Conservation (phyloP, 1,139 yeast species). For the Hansenula sp. region DNA sequence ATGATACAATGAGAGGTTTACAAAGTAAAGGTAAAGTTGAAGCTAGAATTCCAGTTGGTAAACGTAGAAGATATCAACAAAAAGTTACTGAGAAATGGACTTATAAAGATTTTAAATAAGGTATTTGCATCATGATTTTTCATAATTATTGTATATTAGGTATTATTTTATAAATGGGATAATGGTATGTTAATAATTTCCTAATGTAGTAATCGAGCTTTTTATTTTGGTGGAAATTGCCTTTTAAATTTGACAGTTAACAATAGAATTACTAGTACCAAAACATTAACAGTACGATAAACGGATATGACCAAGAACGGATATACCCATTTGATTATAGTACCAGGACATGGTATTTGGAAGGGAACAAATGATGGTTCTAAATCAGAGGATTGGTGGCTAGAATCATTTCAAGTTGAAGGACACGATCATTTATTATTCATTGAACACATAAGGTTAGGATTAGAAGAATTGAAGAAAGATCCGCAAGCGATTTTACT, state of each 20-base stretch:
- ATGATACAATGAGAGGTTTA: constrained; percentile 75
- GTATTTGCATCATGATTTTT: neutral
- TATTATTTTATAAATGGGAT: neutral
- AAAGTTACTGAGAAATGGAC: constrained; percentile 90
- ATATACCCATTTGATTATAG: constrained; percentile 37
- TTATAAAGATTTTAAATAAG: constrained; percentile 75
- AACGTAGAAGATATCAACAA: constrained; percentile 60
- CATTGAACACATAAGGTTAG: constrained; percentile 51
- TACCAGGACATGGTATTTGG: constrained; percentile 75
- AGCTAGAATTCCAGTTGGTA: constrained; percentile 68
- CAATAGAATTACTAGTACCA: too few relatives aligned
- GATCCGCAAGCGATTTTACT: constrained; percentile 32
- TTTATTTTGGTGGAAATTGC: neutral
- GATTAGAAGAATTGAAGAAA: constrained; percentile 28
- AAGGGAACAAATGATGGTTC: constrained; percentile 30
- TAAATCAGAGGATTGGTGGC: constrained; percentile 49
- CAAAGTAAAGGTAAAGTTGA: constrained; percentile 87
- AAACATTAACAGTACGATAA: too few relatives aligned
- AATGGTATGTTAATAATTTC: too few relatives aligned
- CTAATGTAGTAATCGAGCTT: too few relatives aligned
- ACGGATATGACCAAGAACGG: neutral
- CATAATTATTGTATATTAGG: neutral
- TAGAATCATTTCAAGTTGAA: constrained; percentile 63
- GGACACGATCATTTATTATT: constrained; percentile 67
- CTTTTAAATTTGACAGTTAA: neutral